phyloP scores from a whole-genome alignment of 345 rosid genomes.

The Melaleuca alternifolia region DNA sequence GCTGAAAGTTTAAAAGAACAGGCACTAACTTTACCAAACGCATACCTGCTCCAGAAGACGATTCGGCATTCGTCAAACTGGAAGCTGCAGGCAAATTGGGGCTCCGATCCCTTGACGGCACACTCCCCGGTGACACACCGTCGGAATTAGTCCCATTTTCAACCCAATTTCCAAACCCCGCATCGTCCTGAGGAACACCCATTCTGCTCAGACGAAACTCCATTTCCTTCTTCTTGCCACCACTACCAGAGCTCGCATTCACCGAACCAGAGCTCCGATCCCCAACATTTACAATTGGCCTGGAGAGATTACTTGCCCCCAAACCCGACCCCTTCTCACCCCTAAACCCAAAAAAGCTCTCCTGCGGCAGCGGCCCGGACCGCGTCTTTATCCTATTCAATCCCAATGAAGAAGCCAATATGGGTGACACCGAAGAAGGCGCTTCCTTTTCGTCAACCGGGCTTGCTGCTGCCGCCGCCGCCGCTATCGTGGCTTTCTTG shows the following conservation, averaged over 20 bases:
- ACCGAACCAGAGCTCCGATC: conserved; percentile 20
- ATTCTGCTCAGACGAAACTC: conserved; percentile 19
- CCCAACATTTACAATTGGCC: conserved; percentile 21
- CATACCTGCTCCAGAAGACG: conserved; percentile 49
- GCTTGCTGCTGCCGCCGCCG: background rate
- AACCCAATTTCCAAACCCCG: conserved; percentile 6
- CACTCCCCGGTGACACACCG: conserved; percentile 33
- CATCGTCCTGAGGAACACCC: conserved; percentile 29
- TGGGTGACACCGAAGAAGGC: conserved; percentile 58
- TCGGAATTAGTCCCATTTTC: conserved; percentile 33
- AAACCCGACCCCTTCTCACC: conserved; percentile 44
- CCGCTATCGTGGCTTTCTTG: conserved; percentile 7
- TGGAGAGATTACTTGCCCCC: conserved; percentile 77
- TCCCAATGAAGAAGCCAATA: conserved; percentile 90
- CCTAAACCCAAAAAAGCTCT: conserved; percentile 57
- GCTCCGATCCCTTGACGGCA: conserved; percentile 44
- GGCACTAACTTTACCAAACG: no score
- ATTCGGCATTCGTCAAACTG: conserved; percentile 49
- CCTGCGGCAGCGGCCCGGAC: conserved; percentile 93
- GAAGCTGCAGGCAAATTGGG: conserved; percentile 47
- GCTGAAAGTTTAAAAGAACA: background rate
- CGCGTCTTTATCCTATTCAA: conserved; percentile 89
- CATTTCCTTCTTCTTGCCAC: conserved; percentile 43
- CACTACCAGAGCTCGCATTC: conserved; percentile 13
- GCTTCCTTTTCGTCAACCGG: conserved; percentile 22